Evolutionary conservation across 441 rosid species (phyloP).

Genomic region (Gossypium lobatum): DNA sequence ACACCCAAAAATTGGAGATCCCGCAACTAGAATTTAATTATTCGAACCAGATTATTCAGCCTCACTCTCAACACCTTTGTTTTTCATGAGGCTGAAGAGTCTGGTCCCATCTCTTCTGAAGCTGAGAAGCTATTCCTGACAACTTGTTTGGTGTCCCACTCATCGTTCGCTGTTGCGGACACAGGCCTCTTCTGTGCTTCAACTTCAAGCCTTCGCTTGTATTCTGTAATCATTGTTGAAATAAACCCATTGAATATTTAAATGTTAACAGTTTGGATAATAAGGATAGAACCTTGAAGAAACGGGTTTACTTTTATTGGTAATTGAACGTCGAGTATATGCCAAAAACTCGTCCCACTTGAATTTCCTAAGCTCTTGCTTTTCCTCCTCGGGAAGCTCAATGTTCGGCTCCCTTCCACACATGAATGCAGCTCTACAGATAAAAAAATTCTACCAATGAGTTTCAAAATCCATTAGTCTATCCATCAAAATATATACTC

Average conservation of each 20-base stretch:
- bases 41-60: slow-evolving; percentile 19
- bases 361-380: slow-evolving; percentile 59
- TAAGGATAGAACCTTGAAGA: neutral
- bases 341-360: slow-evolving; percentile 90
- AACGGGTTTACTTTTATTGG: slow-evolving; percentile 63
- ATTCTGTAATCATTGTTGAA: slow-evolving; percentile 36
- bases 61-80: slow-evolving; percentile 7
- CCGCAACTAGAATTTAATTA: slow-evolving; percentile 19
- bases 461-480: neutral
- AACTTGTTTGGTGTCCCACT: slow-evolving; percentile 41
- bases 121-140: slow-evolving; percentile 32
- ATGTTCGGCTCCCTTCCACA: slow-evolving; percentile 96
- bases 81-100: slow-evolving; percentile 41
- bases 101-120: slow-evolving; percentile 49
- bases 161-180: slow-evolving; percentile 27
- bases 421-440: slow-evolving; percentile 91
- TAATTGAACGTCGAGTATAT: slow-evolving; percentile 71
- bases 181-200: slow-evolving; percentile 36
- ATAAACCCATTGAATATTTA: neutral
- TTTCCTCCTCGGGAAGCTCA: slow-evolving; percentile 70
- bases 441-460: slow-evolving; percentile 2
- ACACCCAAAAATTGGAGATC: slow-evolving; percentile 28
- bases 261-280: neutral
- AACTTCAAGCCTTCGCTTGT: slow-evolving; percentile 59
- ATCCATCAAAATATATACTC: neutral